Percentiles rank a stretch among this genome's conserved stretches.
Evolutionary conservation across 805 yeast species (phyloP).

Genomic region (Myxozyma udenii): DNA sequence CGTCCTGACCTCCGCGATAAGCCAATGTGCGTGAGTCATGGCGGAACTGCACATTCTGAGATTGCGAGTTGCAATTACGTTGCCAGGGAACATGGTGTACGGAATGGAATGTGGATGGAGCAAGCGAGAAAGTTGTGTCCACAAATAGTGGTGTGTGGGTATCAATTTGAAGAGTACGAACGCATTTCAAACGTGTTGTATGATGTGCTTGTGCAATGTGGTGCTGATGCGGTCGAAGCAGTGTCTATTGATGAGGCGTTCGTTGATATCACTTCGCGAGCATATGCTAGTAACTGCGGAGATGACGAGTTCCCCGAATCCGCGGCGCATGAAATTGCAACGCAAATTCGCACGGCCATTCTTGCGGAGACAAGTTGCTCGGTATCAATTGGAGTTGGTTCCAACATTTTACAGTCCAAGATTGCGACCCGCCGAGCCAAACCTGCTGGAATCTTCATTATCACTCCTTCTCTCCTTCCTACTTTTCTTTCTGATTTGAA

Average conservation of each 20-base stretch:
- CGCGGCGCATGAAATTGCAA: slow-evolving; percentile 13
- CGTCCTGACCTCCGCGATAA: slow-evolving; percentile 56
- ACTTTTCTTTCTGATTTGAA: slow-evolving; percentile 42
- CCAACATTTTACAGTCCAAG: slow-evolving; percentile 73
- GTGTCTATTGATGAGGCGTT: slow-evolving; percentile 91
- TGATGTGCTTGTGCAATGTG: slow-evolving; percentile 47
- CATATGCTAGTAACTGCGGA: background rate
- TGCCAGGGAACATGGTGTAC: slow-evolving; percentile 70
- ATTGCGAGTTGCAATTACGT: slow-evolving; percentile 88
- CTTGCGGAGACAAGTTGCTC: slow-evolving; percentile 52
- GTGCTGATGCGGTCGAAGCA: slow-evolving; percentile 57
- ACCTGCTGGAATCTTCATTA: slow-evolving; percentile 62
- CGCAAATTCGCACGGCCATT: slow-evolving; percentile 45
- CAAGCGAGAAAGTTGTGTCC: slow-evolving; percentile 66
- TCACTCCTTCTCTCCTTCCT: slow-evolving; percentile 35
- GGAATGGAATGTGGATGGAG: slow-evolving; percentile 81
- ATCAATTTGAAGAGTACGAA: slow-evolving; percentile 75
- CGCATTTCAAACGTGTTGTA: slow-evolving; percentile 62
- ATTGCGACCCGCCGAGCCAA: slow-evolving; percentile 71
- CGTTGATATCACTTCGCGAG: slow-evolving; percentile 53
- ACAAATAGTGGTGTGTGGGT: slow-evolving; percentile 56
- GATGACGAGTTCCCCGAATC: background rate
- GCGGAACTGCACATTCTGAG: slow-evolving; percentile 54
- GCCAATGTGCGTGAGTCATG: slow-evolving; percentile 62
- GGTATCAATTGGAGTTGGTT: slow-evolving; percentile 76